Percentiles rank a stretch among this genome's conserved stretches.
Evolutionary conservation across 2,329 filamentous ascomycete genomes (phyloP).

Genomic region (Hypoxylon sp.): DNA sequence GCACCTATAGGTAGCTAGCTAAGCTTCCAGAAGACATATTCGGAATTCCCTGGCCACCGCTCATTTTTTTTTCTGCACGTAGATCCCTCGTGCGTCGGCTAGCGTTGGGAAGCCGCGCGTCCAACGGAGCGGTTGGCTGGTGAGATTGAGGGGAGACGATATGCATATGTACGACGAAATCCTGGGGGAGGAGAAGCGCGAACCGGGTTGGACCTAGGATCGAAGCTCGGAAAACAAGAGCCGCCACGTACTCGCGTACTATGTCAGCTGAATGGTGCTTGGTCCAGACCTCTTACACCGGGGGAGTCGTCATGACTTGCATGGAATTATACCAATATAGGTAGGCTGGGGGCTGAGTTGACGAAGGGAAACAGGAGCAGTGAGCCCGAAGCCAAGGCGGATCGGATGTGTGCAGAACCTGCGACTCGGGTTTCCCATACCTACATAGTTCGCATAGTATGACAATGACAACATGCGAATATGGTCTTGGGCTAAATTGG

Average conservation of each 20-base stretch:
- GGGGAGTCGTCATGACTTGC: slow-evolving; percentile 25
- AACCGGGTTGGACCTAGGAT: slow-evolving; percentile 24
- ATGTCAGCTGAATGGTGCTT: slow-evolving; percentile 19
- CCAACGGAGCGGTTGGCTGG: slow-evolving; percentile 35
- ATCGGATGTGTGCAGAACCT: slow-evolving; percentile 23
- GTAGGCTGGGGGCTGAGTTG: not conserved
- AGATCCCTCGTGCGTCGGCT: slow-evolving; percentile 17
- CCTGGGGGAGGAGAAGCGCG: slow-evolving; percentile 20
- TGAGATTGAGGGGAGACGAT: slow-evolving; percentile 2
- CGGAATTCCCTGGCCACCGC: slow-evolving; percentile 13
- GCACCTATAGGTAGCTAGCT: slow-evolving; percentile 15
- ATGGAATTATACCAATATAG: not conserved
- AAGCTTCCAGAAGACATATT: slow-evolving; percentile 38
- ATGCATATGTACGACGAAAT: slow-evolving; percentile 34
- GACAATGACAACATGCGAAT: slow-evolving; percentile 26
- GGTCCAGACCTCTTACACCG: slow-evolving; percentile 20
- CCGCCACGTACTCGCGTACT: slow-evolving; percentile 35
- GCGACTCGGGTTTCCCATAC: slow-evolving; percentile 24
- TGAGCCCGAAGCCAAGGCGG: slow-evolving; percentile 17
- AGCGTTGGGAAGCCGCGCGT: slow-evolving; percentile 39
- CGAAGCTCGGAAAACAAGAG: slow-evolving; percentile 22
- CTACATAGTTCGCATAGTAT: slow-evolving; percentile 27
- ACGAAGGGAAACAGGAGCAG: not conserved
- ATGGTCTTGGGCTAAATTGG: slow-evolving; percentile 5
- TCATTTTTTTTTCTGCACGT: slow-evolving; percentile 5